Evolutionary conservation across 2,329 filamentous ascomycete genomes (phyloP).

Genomic region (Xylariomycetidae sp.): DNA sequence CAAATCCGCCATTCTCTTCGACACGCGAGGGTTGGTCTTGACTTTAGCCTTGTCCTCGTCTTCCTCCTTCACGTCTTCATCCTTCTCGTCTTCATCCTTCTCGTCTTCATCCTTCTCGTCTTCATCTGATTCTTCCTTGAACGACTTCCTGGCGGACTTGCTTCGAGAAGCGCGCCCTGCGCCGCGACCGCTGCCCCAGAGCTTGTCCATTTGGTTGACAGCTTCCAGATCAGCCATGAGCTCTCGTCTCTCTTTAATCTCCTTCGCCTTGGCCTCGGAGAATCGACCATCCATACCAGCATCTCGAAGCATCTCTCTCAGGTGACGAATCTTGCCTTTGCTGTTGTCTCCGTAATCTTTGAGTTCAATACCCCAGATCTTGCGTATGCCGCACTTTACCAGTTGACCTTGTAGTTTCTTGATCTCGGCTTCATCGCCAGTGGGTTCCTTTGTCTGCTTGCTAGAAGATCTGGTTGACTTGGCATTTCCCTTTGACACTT

Average conservation of each 20-base stretch:
- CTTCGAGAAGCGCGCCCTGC: conserved; percentile 38
- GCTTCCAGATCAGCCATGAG: conserved; percentile 78
- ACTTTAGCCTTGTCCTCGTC: conserved; percentile 21
- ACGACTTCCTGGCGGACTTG: conserved; percentile 27
- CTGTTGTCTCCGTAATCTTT: conserved; percentile 66
- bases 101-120: conserved; percentile 27
- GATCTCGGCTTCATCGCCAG: conserved; percentile 71
- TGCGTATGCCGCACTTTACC: conserved; percentile 84
- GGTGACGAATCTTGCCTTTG: conserved; percentile 76
- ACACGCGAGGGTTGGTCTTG: conserved; percentile 31
- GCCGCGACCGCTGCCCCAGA: conserved; percentile 61
- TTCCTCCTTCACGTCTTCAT: conserved; percentile 18
- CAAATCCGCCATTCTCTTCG: conserved; percentile 46
- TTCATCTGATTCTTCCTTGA: conserved; percentile 35
- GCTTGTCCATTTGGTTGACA: conserved; percentile 73
- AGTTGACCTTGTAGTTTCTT: conserved; percentile 85
- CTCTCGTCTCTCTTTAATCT: conserved; percentile 85
- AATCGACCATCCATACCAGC: conserved; percentile 86
- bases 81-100: conserved; percentile 30
- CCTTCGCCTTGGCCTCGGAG: conserved; percentile 74
- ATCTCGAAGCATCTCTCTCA: conserved; percentile 74
- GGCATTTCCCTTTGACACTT: conserved; percentile 35
- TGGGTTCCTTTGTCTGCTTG: conserved; percentile 29
- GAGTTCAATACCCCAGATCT: conserved; percentile 85
- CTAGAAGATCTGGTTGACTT: conserved; percentile 36